Percentiles rank a stretch among this genome's conserved stretches.
Evolutionary conservation across 495 filamentous ascomycete genomes (phyloP).

Genomic region (Stereocaulon alpinum): DNA sequence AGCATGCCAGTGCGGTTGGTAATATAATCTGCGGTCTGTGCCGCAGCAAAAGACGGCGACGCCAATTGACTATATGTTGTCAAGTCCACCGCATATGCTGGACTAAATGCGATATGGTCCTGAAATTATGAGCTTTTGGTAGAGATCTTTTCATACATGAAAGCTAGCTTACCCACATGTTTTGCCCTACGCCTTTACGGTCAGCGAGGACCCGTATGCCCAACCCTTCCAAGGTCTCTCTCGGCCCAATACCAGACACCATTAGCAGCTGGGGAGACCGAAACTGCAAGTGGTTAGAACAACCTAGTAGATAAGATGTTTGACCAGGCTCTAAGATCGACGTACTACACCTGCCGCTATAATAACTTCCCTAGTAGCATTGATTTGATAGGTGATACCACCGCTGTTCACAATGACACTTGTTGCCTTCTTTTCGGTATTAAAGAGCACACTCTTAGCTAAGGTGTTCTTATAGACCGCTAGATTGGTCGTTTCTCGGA

Average conservation of each 20-base stretch:
- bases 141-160: too few relatives aligned
- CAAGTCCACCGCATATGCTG: conserved; percentile 14
- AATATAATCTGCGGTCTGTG: too few relatives aligned
- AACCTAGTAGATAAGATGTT: too few relatives aligned
- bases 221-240: conserved; percentile 26
- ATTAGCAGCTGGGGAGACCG: conserved; percentile 43
- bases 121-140: not conserved
- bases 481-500: conserved; percentile 11
- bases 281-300: conserved; percentile 23
- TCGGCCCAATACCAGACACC: conserved; percentile 43
- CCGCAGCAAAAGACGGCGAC: too few relatives aligned
- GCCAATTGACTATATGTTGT: too few relatives aligned
- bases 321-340: not conserved
- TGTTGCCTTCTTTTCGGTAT: conserved; percentile 33
- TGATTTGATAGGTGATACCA: conserved; percentile 30
- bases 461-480: conserved; percentile 31
- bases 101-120: not conserved
- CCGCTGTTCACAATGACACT: conserved; percentile 35
- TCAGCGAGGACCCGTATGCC: conserved; percentile 35
- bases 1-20: too few relatives aligned
- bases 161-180: too few relatives aligned
- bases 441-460: conserved; percentile 36
- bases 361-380: conserved; percentile 44
- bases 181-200: conserved; percentile 40
- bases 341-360: conserved; percentile 37